These are phyloP conservation scores for Claviceps monticola DNA, from an alignment of 2,329 filamentous ascomycete species.

Conservation along the genomic window DNA sequence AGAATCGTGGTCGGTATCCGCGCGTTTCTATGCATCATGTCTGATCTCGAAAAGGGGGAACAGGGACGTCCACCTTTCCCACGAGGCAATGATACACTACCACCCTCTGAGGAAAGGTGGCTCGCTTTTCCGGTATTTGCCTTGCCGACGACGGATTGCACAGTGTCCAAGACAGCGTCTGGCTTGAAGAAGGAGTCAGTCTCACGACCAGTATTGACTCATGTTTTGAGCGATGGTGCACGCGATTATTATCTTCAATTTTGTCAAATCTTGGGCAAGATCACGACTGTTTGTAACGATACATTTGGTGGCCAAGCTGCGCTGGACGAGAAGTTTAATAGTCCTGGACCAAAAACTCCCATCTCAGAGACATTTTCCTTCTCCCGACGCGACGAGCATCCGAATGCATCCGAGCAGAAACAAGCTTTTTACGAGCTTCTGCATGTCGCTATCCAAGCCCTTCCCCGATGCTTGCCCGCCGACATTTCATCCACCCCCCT, in stretches of 20 bases:
- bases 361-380: constrained; percentile 93
- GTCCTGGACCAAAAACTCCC: constrained; percentile 80
- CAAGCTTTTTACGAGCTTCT: constrained; percentile 92
- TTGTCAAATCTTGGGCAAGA: constrained; percentile 88
- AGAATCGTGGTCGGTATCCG: constrained; percentile 95
- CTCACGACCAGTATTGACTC: constrained; percentile 48
- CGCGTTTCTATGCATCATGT: constrained; percentile 84
- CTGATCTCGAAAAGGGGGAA: constrained; percentile 77
- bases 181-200: constrained; percentile 45
- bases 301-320: constrained; percentile 93
- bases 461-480: constrained; percentile 83
- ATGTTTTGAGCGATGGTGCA: constrained; percentile 57
- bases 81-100: constrained; percentile 37
- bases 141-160: constrained; percentile 18
- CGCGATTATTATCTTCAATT: constrained; percentile 82
- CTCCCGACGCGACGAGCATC: constrained; percentile 64
- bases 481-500: constrained; percentile 87
- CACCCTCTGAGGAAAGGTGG: constrained; percentile 27
- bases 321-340: constrained; percentile 85
- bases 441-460: constrained; percentile 86
- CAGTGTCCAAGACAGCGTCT: constrained; percentile 13
- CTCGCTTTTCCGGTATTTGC: constrained; percentile 37
- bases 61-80: constrained; percentile 73
- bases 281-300: constrained; percentile 92
- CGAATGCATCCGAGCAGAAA: constrained; percentile 63